Percentiles rank a stretch among this genome's conserved stretches.
phyloP scores from a whole-genome alignment of 176 grass and related monocot genomes.

The Phyllostachys edulis region DNA sequence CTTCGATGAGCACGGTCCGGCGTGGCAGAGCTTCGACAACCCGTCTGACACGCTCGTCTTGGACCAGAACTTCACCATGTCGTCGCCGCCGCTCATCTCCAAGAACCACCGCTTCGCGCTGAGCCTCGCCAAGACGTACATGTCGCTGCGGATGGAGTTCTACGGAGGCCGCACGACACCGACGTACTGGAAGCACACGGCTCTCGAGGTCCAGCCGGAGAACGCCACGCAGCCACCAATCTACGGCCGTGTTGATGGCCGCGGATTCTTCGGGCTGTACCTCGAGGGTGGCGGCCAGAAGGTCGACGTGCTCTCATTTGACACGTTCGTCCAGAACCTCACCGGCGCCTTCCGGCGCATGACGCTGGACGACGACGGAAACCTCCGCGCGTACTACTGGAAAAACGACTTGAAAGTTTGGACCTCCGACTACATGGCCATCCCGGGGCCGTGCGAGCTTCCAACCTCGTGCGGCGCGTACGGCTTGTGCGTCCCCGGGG shows the following conservation, averaged over 20 bases:
- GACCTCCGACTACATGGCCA: constrained; percentile 48
- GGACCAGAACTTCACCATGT: constrained; percentile 59
- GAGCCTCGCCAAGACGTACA: constrained; percentile 34
- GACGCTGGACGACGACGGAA: constrained; percentile 68
- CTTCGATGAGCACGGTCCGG: neutral
- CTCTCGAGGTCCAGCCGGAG: neutral
- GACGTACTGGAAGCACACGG: constrained; percentile 59
- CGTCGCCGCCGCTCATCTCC: constrained; percentile 47
- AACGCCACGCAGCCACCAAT: constrained; percentile 40
- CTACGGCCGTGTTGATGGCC: constrained; percentile 46
- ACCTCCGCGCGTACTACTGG: constrained; percentile 75
- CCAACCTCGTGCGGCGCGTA: constrained; percentile 61
- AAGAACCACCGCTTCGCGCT: constrained; percentile 46
- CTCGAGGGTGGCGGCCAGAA: constrained; percentile 11
- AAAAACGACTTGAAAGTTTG: constrained; percentile 14
- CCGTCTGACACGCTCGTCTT: constrained; percentile 69
- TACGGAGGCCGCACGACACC: constrained; percentile 26
- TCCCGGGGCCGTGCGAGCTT: constrained; percentile 44
- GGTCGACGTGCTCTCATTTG: constrained; percentile 58
- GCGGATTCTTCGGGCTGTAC: constrained; percentile 72
- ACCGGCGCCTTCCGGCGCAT: constrained; percentile 48
- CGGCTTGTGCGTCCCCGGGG: constrained; percentile 51
- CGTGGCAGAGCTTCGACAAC: constrained; percentile 66
- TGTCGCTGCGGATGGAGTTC: constrained; percentile 57
- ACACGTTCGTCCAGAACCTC: constrained; percentile 50